Evolutionary conservation across 106 monocot genomes (phyloP), one percentile per base, ranked within the genome.

Genomic region (Dendrobium huoshanense): DNA sequence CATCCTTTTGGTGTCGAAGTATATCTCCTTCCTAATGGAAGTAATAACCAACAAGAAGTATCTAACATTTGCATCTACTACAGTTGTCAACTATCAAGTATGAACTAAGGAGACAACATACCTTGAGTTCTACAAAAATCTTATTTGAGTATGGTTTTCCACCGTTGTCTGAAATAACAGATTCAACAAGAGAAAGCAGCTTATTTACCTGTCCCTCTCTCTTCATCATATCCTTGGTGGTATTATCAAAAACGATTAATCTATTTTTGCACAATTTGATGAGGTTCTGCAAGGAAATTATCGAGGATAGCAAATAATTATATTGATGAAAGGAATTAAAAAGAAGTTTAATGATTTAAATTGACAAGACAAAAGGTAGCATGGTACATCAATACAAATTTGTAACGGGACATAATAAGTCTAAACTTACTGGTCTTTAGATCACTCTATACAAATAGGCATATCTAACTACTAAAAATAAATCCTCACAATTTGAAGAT

Each of bases 191-290:
- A 54, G 77, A 81, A 25, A 95, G 43, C 75, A 95, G 67, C 20
- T 88, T 18, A 18, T 86, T 56, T 41, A 89, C 55, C 58, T 92
- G 95, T 19, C 73, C 41, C 29, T 77, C 85, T 86, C 76, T 79
- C 40, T 89, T 85, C 20, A 0, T 70, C 41, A 24, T 47, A 77
- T 89, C 85, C 72, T 79, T 86, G 1, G 92, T 91, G 77, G 78
- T 89, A 83, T 95, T 95, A 80, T 95, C 87, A 75, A 95, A 92
- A 64, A 95, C 81, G 72, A 95, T 87, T 19, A 95, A 80, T 75
- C 92, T 95, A 58, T 86, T 82, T 75, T 89, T 85, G 84, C 95
- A 95, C 48, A 82, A 79, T 4, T 44, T 5, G 7, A 44, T 44
- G 9, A 44, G 44, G 44, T 44, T 9, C 44, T 44, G 44, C 44